Evolutionary conservation across 192 early-diverging fungal genomes (phyloP).

Genomic region (Backusella circina): DNA sequence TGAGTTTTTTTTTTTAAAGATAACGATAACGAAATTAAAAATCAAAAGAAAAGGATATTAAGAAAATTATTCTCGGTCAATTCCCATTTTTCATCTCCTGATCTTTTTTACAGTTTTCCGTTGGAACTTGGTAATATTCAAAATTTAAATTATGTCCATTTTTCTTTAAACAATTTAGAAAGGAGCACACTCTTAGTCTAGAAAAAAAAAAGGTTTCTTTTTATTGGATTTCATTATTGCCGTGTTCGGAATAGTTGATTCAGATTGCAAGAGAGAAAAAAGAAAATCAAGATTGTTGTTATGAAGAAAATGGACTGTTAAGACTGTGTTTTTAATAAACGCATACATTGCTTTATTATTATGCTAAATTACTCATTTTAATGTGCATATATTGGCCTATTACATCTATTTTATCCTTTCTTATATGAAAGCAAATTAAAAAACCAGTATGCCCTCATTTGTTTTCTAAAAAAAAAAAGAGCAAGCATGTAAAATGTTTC

Average conservation of each 20-base stretch:
- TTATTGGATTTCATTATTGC: neutral
- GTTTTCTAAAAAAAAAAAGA: neutral
- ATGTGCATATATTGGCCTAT: neutral
- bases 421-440: neutral
- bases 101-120: neutral
- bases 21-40: neutral
- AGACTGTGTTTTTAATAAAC: neutral
- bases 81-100: neutral
- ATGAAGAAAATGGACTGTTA: neutral
- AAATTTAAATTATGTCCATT: neutral
- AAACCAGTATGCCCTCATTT: neutral
- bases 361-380: neutral
- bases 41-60: neutral
- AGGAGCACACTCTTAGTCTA: neutral
- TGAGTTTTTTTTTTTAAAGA: neutral
- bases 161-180: neutral
- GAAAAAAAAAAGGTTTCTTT: neutral
- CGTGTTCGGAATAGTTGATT: neutral
- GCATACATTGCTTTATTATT: neutral
- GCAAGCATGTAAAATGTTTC: neutral
- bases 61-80: neutral
- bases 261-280: neutral
- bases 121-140: neutral
- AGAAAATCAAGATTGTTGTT: neutral
- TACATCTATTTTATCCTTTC: neutral